Base-by-base conservation (phyloP, 2,329 filamentous ascomycete genomes). In the Knufia fluminis region DNA sequence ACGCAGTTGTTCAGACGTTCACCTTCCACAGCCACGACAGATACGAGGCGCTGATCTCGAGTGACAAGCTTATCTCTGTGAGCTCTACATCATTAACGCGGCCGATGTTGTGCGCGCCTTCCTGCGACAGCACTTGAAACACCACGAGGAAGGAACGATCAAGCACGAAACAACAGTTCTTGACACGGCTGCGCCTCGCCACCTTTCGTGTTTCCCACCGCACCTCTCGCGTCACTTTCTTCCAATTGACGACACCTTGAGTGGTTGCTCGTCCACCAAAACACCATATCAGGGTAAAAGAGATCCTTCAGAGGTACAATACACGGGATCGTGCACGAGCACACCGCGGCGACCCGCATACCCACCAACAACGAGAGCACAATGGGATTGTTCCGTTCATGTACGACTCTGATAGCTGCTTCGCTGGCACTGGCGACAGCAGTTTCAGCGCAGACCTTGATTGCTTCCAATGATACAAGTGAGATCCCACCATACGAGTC, bases 381-480 rank as follows among this genome's bases (percentile, higher is more conserved):
- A 41, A 12, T 41, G 38, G 4, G 8, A 19, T 12, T 41, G 38
- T 22, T 20, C 44, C 44, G 32, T 3, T 16, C 31, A 16, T 47
- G 44, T 47, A 28, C 33, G 14, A 39, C 33, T 4, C 33, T 35
- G 16, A 3, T 49, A 31, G 26, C 41, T 17, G 23, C 52, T 4
- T 24, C 51, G 19, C 32, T 56, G n/a, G 44, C 47, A 8, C 22
- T 49, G 7, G 19, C 31, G 9, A 46, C 48, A 31, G 20, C 28
- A 33, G n/a, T 46, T 20, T 32, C 24, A 16, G 55, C 57, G 9
- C 57, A 59, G 33, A 50, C 48, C 2, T 51, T 59, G 33, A 20
- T 39, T n/a, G 55, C 57, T 1, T 56, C 54, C 8, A 59, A 59
- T 49, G 42, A 26, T 36, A 51, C 57, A 20, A 46, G 48, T 20